Evolutionary conservation across 2,329 filamentous ascomycete species (phyloP).

Genomic region (Zymoseptoria crescenta): DNA sequence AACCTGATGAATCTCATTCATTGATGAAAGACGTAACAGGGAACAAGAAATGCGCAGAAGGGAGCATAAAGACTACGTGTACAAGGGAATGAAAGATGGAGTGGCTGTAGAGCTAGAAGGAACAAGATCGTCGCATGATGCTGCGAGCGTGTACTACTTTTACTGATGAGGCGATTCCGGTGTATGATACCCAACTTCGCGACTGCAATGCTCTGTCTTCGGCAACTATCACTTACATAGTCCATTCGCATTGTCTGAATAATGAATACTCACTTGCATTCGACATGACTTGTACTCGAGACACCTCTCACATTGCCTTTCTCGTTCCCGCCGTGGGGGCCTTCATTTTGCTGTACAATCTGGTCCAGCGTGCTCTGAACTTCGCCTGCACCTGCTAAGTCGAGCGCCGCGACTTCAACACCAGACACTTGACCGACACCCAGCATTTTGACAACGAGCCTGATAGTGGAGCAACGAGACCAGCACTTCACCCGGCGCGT

Average conservation of each 20-base stretch:
- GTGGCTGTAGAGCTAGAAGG: neutral
- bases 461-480: neutral
- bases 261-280: no score
- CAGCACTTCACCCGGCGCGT: neutral
- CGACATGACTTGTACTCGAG: no score
- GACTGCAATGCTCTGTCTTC: neutral
- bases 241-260: neutral
- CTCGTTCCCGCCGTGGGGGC: no score
- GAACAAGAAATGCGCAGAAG: neutral
- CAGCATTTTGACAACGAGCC: neutral
- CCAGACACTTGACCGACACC: neutral
- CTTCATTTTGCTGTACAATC: no score
- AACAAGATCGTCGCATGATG: neutral
- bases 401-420: neutral
- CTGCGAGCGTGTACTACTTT: neutral
- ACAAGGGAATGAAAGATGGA: neutral
- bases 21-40: slow-evolving; percentile 14
- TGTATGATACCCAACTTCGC: neutral
- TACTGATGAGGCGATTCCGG: neutral
- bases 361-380: neutral
- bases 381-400: neutral
- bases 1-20: slow-evolving; percentile 42
- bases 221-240: neutral
- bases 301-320: no score
- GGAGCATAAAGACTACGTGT: neutral